Evolutionary conservation across 2,329 filamentous ascomycete genomes (phyloP).

Genomic region (Aspergillus sp.): DNA sequence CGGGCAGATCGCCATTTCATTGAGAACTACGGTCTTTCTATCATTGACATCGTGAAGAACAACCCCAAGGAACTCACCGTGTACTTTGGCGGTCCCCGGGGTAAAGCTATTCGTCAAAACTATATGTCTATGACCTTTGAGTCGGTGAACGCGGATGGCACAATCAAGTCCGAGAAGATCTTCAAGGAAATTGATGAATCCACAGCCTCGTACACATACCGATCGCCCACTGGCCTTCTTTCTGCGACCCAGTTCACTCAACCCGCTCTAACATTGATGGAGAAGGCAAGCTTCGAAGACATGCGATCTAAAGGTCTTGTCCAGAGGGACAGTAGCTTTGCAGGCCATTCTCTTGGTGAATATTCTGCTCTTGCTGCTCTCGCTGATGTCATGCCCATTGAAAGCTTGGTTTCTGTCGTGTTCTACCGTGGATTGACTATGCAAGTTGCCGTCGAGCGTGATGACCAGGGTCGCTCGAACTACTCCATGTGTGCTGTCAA

Average conservation of each 20-base stretch:
- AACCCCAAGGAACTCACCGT: conserved; percentile 98
- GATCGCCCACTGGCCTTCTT: conserved; percentile 86
- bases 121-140: conserved; percentile 99
- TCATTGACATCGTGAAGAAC: conserved; percentile 98
- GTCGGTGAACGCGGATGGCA: conserved; percentile 86
- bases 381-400: conserved; percentile 99
- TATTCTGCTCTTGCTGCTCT: conserved; percentile 95
- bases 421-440: conserved; percentile 99
- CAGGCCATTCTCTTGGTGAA: conserved; percentile 95
- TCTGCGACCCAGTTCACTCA: conserved; percentile 99
- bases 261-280: conserved; percentile 95
- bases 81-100: conserved; percentile 92
- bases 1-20: conserved; percentile 96
- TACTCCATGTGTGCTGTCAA: conserved; percentile 99
- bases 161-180: conserved; percentile 97
- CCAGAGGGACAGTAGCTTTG: conserved; percentile 93
- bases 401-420: conserved; percentile 94
- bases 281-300: conserved; percentile 98
- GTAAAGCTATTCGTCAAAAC: conserved; percentile 96
- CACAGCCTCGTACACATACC: conserved; percentile 94
- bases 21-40: conserved; percentile 97
- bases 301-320: conserved; percentile 97
- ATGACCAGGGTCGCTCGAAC: conserved; percentile 87
- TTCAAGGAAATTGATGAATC: conserved; percentile 96
- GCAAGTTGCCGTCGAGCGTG: conserved; percentile 98